phyloP scores from a whole-genome alignment of 192 early-diverging fungal genomes.

The Coemansia sp. region DNA sequence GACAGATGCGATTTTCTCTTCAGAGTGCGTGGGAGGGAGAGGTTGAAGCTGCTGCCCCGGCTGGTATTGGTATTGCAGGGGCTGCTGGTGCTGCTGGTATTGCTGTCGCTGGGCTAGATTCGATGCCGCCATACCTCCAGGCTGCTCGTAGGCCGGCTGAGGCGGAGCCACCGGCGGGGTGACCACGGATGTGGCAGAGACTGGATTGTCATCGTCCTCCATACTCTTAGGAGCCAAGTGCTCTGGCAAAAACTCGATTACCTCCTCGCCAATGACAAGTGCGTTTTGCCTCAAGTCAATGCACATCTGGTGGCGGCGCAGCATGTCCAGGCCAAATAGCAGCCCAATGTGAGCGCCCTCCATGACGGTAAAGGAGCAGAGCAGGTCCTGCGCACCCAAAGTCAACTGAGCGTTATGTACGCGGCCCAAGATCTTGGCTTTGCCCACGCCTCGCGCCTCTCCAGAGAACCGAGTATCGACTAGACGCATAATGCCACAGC shows the following conservation, averaged over 20 bases:
- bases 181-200: slow-evolving; percentile 4
- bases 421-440: slow-evolving; percentile 95
- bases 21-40: slow-evolving; percentile 51
- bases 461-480: slow-evolving; percentile 89
- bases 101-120: slow-evolving; percentile 14
- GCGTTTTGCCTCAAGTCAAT: slow-evolving; percentile 88
- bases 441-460: slow-evolving; percentile 91
- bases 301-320: slow-evolving; percentile 87
- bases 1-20: slow-evolving; percentile 71
- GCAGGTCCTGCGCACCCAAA: slow-evolving; percentile 75
- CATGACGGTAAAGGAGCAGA: slow-evolving; percentile 93
- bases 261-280: slow-evolving; percentile 77
- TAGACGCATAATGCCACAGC: slow-evolving; percentile 86
- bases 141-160: background rate
- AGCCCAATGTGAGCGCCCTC: slow-evolving; percentile 90
- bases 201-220: slow-evolving; percentile 34
- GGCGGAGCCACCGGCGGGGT: slow-evolving; percentile 17
- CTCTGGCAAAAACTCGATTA: slow-evolving; percentile 87
- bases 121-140: slow-evolving; percentile 6
- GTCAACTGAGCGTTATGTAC: slow-evolving; percentile 89
- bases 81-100: slow-evolving; percentile 26
- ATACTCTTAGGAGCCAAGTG: slow-evolving; percentile 82
- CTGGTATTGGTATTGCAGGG: slow-evolving; percentile 15
- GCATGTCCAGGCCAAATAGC: slow-evolving; percentile 95
- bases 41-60: slow-evolving; percentile 7